Evolutionary conservation across 2,329 filamentous ascomycete genomes (phyloP).

Genomic region (Phialophora macrospora): DNA sequence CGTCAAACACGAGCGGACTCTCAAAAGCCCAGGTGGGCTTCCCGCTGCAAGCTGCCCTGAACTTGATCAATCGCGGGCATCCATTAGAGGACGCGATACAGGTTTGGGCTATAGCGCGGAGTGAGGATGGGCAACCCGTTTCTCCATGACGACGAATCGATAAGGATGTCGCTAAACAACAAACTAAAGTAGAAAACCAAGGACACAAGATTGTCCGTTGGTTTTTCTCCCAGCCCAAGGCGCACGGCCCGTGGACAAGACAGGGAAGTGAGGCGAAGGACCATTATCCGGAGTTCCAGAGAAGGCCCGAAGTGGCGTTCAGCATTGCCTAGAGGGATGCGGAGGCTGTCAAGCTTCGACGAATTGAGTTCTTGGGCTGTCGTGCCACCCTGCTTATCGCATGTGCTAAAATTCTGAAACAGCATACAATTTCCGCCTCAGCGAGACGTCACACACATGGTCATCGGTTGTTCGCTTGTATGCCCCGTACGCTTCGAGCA

Average conservation of each 20-base stretch:
- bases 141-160: slow-evolving; percentile 6
- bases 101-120: slow-evolving; percentile 21
- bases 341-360: background rate
- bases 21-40: background rate
- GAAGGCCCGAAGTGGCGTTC: background rate
- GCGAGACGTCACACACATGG: background rate
- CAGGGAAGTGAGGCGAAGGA: slow-evolving; percentile 15
- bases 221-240: background rate
- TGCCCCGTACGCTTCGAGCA: background rate
- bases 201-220: slow-evolving; percentile 9
- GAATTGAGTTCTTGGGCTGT: background rate
- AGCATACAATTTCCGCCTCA: slow-evolving; percentile 5
- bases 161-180: slow-evolving; percentile 2
- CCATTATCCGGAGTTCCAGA: background rate
- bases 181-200: slow-evolving; percentile 4
- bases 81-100: slow-evolving; percentile 16
- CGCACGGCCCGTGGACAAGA: slow-evolving; percentile 2
- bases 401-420: slow-evolving; percentile 5
- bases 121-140: slow-evolving; percentile 13
- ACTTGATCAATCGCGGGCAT: slow-evolving; percentile 13
- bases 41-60: slow-evolving; percentile 16
- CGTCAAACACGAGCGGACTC: background rate
- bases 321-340: background rate
- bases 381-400: background rate
- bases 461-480: background rate